A percentile compares a stretch with the other conserved stretches of the same genome.
phyloP scores from a whole-genome alignment of 257 asterid species.

The Orobanche coerulescens region DNA sequence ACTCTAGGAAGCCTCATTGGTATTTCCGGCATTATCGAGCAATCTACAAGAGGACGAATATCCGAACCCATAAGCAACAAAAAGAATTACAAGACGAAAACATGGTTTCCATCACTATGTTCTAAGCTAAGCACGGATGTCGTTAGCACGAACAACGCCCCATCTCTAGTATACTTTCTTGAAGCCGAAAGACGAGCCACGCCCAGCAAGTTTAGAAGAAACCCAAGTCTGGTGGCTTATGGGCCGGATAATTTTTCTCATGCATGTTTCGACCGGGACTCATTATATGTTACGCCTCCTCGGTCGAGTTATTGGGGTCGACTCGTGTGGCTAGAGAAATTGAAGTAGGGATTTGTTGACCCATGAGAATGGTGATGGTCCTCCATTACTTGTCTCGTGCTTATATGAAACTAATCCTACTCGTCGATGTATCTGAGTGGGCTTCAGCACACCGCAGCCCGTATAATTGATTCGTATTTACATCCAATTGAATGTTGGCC shows the following conservation, averaged over 20 bases:
- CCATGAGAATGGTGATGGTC: conserved; percentile 32
- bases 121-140: conserved; percentile 59
- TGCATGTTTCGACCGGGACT: conserved; percentile 26
- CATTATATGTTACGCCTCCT: conserved; percentile 48
- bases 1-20: conserved; percentile 68
- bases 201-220: conserved; percentile 25
- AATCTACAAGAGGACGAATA: conserved; percentile 47
- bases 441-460: no score
- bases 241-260: conserved; percentile 44
- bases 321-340: conserved; percentile 16
- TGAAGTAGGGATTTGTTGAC: conserved; percentile 31
- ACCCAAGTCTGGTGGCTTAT: conserved; percentile 19
- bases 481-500: background rate
- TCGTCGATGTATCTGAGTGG: conserved; percentile 20
- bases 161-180: conserved; percentile 65
- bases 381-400: conserved; percentile 44
- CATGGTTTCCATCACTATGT: conserved; percentile 57
- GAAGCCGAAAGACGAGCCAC: conserved; percentile 55
- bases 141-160: conserved; percentile 37
- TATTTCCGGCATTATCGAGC: conserved; percentile 54
- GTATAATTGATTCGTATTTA: no score
- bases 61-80: conserved; percentile 34
- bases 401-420: conserved; percentile 50
- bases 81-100: conserved; percentile 41
- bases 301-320: conserved; percentile 19